Base-by-base conservation (phyloP, 148 eudicot genomes). In the Rhododendron kiyosumense region DNA sequence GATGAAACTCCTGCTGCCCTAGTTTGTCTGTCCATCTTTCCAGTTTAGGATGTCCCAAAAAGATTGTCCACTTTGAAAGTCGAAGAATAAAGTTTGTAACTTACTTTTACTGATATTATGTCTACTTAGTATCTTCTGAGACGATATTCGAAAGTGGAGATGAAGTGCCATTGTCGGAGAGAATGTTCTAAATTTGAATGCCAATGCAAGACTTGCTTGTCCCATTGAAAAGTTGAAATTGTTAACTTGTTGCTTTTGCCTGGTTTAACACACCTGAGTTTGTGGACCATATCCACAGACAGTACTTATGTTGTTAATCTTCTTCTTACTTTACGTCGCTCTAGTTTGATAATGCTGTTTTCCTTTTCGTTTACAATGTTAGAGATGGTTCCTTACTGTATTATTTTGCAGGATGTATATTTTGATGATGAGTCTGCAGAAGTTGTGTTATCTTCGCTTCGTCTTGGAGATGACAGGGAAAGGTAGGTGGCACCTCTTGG, bases 381-480 rank as follows among this genome's bases (percentile, higher is more conserved):
- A 48, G 32, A 49, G 6, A 28, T 9, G 11, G 81, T 36, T 49
- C 84, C 85, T 86, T 24, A 46, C 32, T 54, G 65, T 67, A 20
- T 83, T 59, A 77, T 88, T 90, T 86, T 83, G 78, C 92, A 97
- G 98, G 99, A 97, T 87, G 95, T 97, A 11, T 97, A 95, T 86
- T 93, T 97, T 90, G 99, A 97, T 84, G 99, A 95, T 85, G 99
- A 95, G 85, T 94, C 98, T 85, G 98, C 99, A 83, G 99, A 97
- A 90, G 98, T 97, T 74, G 98, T 95, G 52, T 94, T 97, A 87
- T 97, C 99, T 30, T 97, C 99, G 0, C 93, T 97, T 90, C 94
- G 96, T 57, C 92, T 95, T 67, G 98, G 95, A 84, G 99, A 94
- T 87, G 96, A 94, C 82, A 94, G 93, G 83, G 96, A 93, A 86